These are phyloP conservation scores for Calonectria ilicicola DNA, from an alignment of 2,329 filamentous ascomycete species.

Conservation along the genomic window DNA sequence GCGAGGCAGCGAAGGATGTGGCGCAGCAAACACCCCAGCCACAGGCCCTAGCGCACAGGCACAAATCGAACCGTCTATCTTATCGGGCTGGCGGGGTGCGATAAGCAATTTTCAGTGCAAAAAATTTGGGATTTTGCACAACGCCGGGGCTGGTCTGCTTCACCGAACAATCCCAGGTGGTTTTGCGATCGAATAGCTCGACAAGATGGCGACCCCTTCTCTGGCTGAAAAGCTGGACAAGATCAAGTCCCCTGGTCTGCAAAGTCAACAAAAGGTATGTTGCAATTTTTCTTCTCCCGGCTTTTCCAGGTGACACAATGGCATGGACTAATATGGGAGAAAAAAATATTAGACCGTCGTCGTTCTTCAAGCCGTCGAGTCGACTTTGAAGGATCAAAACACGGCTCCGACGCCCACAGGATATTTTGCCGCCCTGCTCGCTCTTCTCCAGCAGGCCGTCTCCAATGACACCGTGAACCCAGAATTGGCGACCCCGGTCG, in stretches of 20 bases:
- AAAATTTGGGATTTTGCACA: constrained; percentile 44
- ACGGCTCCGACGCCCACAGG: constrained; percentile 86
- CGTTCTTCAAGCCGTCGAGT: constrained; percentile 91
- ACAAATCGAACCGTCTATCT: constrained; percentile 22
- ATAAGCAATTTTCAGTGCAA: constrained; percentile 45
- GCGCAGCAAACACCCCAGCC: constrained; percentile 27
- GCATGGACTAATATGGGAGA: constrained; percentile 10
- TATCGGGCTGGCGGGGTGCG: constrained; percentile 44
- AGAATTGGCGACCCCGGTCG: constrained; percentile 85
- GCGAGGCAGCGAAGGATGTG: constrained; percentile 31
- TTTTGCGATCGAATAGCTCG: constrained; percentile 44
- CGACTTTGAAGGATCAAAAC: constrained; percentile 90
- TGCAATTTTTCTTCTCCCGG: not conserved
- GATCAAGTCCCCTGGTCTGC: constrained; percentile 95
- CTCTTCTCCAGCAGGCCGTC: constrained; percentile 84
- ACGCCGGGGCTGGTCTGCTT: constrained; percentile 35
- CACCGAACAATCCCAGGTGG: constrained; percentile 43
- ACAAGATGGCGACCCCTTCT: constrained; percentile 59
- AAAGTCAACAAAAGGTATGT: constrained; percentile 91
- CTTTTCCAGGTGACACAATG: constrained; percentile 9
- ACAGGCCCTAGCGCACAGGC: constrained; percentile 2
- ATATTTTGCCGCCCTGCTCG: constrained; percentile 95
- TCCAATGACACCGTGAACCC: constrained; percentile 78
- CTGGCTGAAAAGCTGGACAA: constrained; percentile 94
- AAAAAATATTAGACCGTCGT: constrained; percentile 74